phyloP scores from a whole-genome alignment of 169 alveolate genomes.

The Babesia bigemina region DNA sequence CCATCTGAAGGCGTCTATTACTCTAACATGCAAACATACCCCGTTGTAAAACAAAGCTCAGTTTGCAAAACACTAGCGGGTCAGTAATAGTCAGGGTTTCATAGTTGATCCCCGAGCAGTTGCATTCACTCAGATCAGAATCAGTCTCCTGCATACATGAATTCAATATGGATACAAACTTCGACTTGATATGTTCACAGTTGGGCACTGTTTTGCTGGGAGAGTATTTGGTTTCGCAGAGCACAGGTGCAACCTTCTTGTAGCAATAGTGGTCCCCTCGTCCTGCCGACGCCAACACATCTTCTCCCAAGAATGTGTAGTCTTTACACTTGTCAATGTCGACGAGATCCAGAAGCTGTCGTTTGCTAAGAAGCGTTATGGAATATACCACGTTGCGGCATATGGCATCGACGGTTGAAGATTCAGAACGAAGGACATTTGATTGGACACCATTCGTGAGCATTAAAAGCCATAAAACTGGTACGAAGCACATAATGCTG shows the following conservation, averaged over 20 bases:
- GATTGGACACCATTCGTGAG: neutral
- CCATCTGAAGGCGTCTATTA: constrained; percentile 8
- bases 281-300: constrained; percentile 32
- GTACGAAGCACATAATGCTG: neutral
- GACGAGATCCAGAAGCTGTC: constrained; percentile 41
- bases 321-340: constrained; percentile 44
- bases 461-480: neutral
- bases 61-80: constrained; percentile 63
- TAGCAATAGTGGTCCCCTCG: constrained; percentile 53
- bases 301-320: constrained; percentile 59
- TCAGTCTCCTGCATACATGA: constrained; percentile 19
- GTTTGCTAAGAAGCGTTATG: constrained; percentile 28
- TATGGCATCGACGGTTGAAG: constrained; percentile 49
- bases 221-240: constrained; percentile 50
- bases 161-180: constrained; percentile 47
- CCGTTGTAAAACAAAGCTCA: constrained; percentile 10
- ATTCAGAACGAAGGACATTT: constrained; percentile 46
- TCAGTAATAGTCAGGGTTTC: constrained; percentile 54
- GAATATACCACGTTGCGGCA: constrained; percentile 51
- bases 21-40: constrained; percentile 22
- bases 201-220: constrained; percentile 39
- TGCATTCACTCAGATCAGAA: constrained; percentile 8
- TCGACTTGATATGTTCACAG: constrained; percentile 64
- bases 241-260: constrained; percentile 34
- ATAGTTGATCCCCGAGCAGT: constrained; percentile 53